Conservation (phyloP, 1,284 basidiomycete genomes). For the Fomitopsis schrenkii region DNA sequence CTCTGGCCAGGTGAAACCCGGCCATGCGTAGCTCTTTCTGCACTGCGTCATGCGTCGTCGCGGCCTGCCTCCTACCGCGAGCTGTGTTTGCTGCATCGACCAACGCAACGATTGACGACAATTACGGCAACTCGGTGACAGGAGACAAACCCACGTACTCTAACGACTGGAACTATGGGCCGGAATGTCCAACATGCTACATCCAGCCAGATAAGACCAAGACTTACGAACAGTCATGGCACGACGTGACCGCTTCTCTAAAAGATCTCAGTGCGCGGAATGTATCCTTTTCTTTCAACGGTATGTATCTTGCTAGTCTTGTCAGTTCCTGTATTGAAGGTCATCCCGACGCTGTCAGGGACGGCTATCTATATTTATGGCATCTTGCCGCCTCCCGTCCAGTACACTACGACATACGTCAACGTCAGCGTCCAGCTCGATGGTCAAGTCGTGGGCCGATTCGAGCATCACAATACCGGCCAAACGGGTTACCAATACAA, state of each 20-base stretch:
- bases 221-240: slow-evolving; percentile 17
- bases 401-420: slow-evolving; percentile 18
- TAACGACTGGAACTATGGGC: slow-evolving; percentile 13
- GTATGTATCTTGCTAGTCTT: neutral
- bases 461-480: slow-evolving; percentile 14
- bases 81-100: neutral
- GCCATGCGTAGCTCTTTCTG: neutral
- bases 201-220: slow-evolving; percentile 6
- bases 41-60: neutral
- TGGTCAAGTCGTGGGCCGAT: slow-evolving; percentile 12
- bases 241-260: slow-evolving; percentile 11
- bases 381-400: slow-evolving; percentile 17
- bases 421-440: slow-evolving; percentile 25
- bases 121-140: slow-evolving; percentile 12
- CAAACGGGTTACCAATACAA: slow-evolving; percentile 18
- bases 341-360: slow-evolving; percentile 7
- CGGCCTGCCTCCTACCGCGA: neutral
- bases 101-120: slow-evolving; percentile 21
- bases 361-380: slow-evolving; percentile 30
- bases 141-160: slow-evolving; percentile 13
- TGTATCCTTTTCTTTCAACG: slow-evolving; percentile 1
- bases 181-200: slow-evolving; percentile 11
- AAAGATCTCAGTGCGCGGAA: neutral
- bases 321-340: neutral
- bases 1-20: neutral